A percentile compares a stretch with the other conserved stretches of the same genome.
Conservation (phyloP, 148 eudicot species). For the Camellia sinensis region DNA sequence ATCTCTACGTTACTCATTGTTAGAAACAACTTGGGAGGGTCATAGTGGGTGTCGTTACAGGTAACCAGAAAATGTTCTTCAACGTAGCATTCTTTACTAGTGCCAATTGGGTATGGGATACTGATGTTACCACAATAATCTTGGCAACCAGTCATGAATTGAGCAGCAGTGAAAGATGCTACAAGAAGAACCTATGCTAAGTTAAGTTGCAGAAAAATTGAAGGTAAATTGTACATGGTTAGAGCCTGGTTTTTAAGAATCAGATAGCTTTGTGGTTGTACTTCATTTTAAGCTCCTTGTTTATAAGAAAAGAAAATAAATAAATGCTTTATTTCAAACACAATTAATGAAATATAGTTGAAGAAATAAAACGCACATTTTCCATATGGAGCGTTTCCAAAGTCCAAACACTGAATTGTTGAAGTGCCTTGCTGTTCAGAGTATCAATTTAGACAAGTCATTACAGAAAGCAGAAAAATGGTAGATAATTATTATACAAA, state of each 20-base stretch:
- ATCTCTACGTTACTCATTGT: background rate
- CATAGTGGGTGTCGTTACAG: background rate
- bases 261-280: background rate
- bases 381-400: too few species aligned
- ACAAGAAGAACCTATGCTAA: background rate
- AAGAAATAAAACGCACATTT: too few species aligned
- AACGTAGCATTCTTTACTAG: background rate
- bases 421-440: too few species aligned
- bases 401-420: too few species aligned
- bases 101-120: constrained; percentile 5
- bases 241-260: background rate
- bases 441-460: too few species aligned
- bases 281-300: too few species aligned
- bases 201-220: background rate
- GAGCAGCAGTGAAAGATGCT: background rate
- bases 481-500: too few species aligned
- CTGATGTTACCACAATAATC: background rate
- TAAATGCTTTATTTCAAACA: too few species aligned
- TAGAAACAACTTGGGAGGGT: background rate
- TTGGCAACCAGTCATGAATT: background rate
- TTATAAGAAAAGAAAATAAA: too few species aligned
- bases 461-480: too few species aligned
- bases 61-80: background rate
- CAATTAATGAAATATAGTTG: too few species aligned
- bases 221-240: background rate